Base-by-base conservation (phyloP, 164 flowering plant genomes). In the Protea cynaroides region DNA sequence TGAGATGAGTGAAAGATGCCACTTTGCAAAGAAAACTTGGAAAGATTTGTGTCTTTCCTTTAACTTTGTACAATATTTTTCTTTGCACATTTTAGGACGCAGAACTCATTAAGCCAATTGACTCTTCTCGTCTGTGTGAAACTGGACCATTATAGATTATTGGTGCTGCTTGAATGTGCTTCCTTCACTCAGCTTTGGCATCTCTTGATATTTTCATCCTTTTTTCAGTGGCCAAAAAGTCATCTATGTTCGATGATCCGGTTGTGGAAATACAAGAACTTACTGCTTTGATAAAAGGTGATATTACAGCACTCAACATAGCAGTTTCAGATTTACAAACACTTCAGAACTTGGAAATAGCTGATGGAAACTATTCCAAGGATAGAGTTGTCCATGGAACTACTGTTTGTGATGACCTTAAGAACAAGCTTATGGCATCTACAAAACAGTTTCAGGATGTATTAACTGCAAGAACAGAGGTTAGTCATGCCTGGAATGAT, bases 171-270 rank as follows among this genome's bases (percentile, higher is more conserved):
- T 38, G 12, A 52, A 49, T 36, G 10, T 56, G 10, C 53, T 61
- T 59, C 25, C 49, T 52, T 40, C 55, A 12, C 36, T 2, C 21
- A 15, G 47, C 22, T 66, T 63, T 72, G 58, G 55, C 60, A 61
- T 58, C 63, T 52, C 13, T 38, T 72, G 56, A 67, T 29, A 25
- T 29, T 65, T 61, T 10, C 29, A 14, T 54, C 9, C 25, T 15
- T 65, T 22, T 40, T 73, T 67, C 83, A 87, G 96, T 89, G 81
- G 85, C 91, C 15, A 92, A 87, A 66, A 86, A 75, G 76, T 87
- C 95, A 24, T 92, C 98, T 3, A 85, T 92, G 80, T 92, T 92
- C 47, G 81, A 92, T 69, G 98, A 92, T 76, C 95, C 89, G 0
- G 79, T 75, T 13, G 66, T 75, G 80, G 91, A 92, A 75, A 89